Evolutionary conservation across 305 asterid species (phyloP).

Genomic region (Solanum hybrid): DNA sequence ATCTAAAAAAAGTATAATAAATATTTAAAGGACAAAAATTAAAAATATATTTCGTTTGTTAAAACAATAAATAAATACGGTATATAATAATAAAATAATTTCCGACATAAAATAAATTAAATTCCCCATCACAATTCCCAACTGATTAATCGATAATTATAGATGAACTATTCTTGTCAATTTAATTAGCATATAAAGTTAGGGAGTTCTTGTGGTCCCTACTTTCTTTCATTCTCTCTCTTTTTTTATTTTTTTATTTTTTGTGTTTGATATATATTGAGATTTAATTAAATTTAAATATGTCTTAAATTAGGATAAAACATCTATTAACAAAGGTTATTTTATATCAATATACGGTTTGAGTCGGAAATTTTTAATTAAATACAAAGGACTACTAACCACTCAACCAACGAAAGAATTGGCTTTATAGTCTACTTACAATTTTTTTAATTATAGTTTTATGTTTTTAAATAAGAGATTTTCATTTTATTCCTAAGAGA

Average conservation of each 20-base stretch:
- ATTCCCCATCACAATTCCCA: not conserved
- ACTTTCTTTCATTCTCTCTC: not conserved
- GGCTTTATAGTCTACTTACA: not conserved
- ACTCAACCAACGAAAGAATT: not conserved
- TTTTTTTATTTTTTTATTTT: not conserved
- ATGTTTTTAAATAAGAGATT: not conserved
- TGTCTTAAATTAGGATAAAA: not conserved
- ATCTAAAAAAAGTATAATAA: not conserved
- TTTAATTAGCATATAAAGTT: not conserved
- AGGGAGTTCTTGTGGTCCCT: not conserved
- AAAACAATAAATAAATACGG: not conserved
- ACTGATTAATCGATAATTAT: not conserved
- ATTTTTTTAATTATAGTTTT: not conserved
- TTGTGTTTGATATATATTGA: not conserved
- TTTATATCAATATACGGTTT: not conserved
- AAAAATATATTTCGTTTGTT: not conserved
- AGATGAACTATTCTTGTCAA: not conserved
- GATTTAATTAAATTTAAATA: not conserved
- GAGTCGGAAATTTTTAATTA: not conserved
- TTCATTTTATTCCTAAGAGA: not conserved
- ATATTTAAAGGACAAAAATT: not conserved
- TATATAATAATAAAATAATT: not conserved
- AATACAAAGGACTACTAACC: not conserved
- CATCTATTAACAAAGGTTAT: rapidly evolving
- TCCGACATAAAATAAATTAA: not conserved